Conservation (phyloP, 495 filamentous ascomycete genomes). For the Annulohypoxylon bovei region DNA sequence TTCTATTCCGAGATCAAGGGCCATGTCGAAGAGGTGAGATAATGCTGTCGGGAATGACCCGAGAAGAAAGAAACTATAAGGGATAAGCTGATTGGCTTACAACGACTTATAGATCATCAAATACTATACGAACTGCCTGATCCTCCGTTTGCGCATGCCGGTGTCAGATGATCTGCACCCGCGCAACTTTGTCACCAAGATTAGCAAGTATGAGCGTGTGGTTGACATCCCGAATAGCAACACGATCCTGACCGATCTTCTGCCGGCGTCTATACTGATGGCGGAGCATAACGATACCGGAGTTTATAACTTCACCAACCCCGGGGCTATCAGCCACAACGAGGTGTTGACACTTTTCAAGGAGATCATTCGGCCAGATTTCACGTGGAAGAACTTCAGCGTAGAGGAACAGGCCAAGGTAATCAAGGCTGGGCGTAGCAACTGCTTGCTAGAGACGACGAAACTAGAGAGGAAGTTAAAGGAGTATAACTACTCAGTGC, state of each 20-base stretch:
- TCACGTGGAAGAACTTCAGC: constrained; percentile 73
- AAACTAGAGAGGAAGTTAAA: constrained; percentile 68
- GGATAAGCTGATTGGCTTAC: constrained; percentile 23
- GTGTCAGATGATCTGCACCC: constrained; percentile 72
- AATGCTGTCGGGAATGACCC: not conserved
- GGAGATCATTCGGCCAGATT: constrained; percentile 67
- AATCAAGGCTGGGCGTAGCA: constrained; percentile 71
- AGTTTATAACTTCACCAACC: constrained; percentile 76
- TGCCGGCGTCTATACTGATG: constrained; percentile 67
- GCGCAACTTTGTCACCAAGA: constrained; percentile 75
- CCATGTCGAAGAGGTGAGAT: constrained; percentile 68
- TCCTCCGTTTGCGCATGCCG: constrained; percentile 74
- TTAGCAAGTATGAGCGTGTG: constrained; percentile 69
- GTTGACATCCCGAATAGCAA: constrained; percentile 75
- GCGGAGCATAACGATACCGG: constrained; percentile 69
- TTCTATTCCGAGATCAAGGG: constrained; percentile 75
- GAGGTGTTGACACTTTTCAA: constrained; percentile 70
- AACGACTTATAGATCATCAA: constrained; percentile 62
- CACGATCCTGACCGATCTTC: constrained; percentile 70
- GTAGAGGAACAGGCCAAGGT: constrained; percentile 73
- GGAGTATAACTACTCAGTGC: constrained; percentile 67
- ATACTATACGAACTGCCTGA: constrained; percentile 66
- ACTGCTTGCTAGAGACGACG: constrained; percentile 70
- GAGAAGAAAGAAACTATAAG: not conserved
- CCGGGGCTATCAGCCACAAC: constrained; percentile 73